phyloP scores from a whole-genome alignment of 257 asterid species.

The Plantago major region DNA sequence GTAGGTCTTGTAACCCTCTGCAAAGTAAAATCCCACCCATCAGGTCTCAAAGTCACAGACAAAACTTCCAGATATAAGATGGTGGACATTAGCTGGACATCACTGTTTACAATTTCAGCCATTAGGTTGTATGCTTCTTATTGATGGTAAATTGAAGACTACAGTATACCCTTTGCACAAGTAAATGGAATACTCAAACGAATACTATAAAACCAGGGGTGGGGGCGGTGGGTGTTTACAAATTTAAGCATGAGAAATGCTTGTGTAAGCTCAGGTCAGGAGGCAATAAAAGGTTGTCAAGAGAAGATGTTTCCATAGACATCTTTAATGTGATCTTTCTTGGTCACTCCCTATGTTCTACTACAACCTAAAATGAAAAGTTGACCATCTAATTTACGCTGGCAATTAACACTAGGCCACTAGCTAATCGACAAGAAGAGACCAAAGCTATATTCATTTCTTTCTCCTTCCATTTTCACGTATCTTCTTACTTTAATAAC shows the following conservation, averaged over 20 bases:
- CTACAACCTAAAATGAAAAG: conserved; percentile 11
- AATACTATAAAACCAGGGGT: not conserved
- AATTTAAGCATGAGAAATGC: not conserved
- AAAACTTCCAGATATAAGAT: conserved; percentile 8
- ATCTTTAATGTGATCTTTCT: not conserved
- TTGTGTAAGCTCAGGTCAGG: not conserved
- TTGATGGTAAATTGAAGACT: conserved; percentile 13
- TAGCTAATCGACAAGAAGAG: not conserved
- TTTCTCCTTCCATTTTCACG: not conserved
- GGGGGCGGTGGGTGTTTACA: not conserved
- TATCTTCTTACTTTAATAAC: not conserved
- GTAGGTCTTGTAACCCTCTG: conserved; percentile 95
- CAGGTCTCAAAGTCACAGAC: conserved; percentile 9
- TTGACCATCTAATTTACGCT: too few relatives aligned
- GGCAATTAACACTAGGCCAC: too few relatives aligned
- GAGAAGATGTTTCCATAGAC: conserved; percentile 14
- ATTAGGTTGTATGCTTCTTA: conserved; percentile 5
- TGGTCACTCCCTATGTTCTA: not conserved
- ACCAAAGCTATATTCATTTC: not conserved
- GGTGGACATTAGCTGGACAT: not conserved
- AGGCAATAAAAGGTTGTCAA: not conserved
- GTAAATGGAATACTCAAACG: not conserved
- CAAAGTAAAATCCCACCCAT: not conserved
- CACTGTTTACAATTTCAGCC: conserved; percentile 6
- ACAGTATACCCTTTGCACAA: not conserved